Percentiles rank a stretch among this genome's conserved stretches.
phyloP scores from a whole-genome alignment of 2,329 filamentous ascomycete genomes.

The Cercospora sp. region DNA sequence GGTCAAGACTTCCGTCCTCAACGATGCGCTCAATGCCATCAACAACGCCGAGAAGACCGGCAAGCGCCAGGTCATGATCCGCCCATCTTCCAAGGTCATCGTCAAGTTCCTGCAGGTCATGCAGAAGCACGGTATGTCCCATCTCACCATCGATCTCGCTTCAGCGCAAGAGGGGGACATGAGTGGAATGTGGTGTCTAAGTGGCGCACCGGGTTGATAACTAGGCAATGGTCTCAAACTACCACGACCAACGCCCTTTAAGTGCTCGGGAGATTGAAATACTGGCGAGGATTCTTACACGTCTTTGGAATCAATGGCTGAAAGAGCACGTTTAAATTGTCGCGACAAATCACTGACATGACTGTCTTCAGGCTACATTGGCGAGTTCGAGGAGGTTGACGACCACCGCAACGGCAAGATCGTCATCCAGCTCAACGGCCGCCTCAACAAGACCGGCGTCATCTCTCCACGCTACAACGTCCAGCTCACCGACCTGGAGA shows the following conservation, averaged over 20 bases:
- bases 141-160: slow-evolving; percentile 12
- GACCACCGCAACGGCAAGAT: slow-evolving; percentile 99
- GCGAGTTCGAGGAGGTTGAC: slow-evolving; percentile 99
- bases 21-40: slow-evolving; percentile 83
- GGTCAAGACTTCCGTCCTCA: slow-evolving; percentile 98
- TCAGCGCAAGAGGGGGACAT: slow-evolving; percentile 28
- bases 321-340: slow-evolving; percentile 91
- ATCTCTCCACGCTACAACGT: slow-evolving; percentile 99
- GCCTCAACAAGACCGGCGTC: slow-evolving; percentile 98
- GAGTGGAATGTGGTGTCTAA: neutral
- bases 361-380: slow-evolving; percentile 78
- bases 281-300: slow-evolving; percentile 89
- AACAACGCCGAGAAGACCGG: slow-evolving; percentile 99
- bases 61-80: slow-evolving; percentile 99
- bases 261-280: slow-evolving; percentile 93
- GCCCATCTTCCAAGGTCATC: slow-evolving; percentile 98
- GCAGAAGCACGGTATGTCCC: slow-evolving; percentile 95
- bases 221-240: slow-evolving; percentile 88
- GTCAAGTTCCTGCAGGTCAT: slow-evolving; percentile 99
- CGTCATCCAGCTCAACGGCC: slow-evolving; percentile 98
- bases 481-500: slow-evolving; percentile 95
- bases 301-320: slow-evolving; percentile 73
- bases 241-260: slow-evolving; percentile 98
- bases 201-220: slow-evolving; percentile 87
- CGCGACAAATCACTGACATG: slow-evolving; percentile 74